Evolutionary conservation across 306 rosid genomes (phyloP).

Genomic region (Biancaea sappan): DNA sequence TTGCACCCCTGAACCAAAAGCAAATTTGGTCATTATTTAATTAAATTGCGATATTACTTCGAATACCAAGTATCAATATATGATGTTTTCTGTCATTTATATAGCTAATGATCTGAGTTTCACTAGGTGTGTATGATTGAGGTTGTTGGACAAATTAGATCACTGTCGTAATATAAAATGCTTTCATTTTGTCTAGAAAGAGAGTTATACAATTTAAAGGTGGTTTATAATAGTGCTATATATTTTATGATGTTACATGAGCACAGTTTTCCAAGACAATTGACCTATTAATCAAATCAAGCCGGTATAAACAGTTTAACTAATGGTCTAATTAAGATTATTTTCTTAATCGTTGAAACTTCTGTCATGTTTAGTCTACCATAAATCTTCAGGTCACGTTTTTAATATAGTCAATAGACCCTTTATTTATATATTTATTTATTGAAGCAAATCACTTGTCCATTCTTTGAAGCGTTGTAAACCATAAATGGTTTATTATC

Average conservation of each 20-base stretch:
- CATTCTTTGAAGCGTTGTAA: too few species aligned
- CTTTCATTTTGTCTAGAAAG: not conserved
- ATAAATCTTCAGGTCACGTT: not conserved
- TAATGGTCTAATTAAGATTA: slow-evolving; percentile 9
- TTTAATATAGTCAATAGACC: not conserved
- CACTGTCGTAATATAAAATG: not conserved
- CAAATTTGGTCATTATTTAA: not conserved
- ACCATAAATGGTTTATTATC: too few species aligned
- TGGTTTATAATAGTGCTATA: slow-evolving; percentile 6
- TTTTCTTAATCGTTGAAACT: slow-evolving; percentile 20
- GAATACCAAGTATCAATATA: not conserved
- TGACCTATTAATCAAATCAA: slow-evolving; percentile 6
- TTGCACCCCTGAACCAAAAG: not conserved
- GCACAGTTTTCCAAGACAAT: slow-evolving; percentile 17
- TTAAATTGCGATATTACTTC: not conserved
- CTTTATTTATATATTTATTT: too few species aligned
- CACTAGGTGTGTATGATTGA: slow-evolving; percentile 18
- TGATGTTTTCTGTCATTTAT: not conserved
- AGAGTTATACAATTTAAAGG: slow-evolving; percentile 6
- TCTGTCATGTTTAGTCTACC: not conserved
- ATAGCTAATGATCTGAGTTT: slow-evolving; percentile 4
- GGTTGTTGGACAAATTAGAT: slow-evolving; percentile 19
- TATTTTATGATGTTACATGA: slow-evolving; percentile 11
- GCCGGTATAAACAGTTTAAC: not conserved
- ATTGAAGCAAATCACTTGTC: not conserved